phyloP scores from a whole-genome alignment of 805 yeast genomes.

The Candida fluviatilis region DNA sequence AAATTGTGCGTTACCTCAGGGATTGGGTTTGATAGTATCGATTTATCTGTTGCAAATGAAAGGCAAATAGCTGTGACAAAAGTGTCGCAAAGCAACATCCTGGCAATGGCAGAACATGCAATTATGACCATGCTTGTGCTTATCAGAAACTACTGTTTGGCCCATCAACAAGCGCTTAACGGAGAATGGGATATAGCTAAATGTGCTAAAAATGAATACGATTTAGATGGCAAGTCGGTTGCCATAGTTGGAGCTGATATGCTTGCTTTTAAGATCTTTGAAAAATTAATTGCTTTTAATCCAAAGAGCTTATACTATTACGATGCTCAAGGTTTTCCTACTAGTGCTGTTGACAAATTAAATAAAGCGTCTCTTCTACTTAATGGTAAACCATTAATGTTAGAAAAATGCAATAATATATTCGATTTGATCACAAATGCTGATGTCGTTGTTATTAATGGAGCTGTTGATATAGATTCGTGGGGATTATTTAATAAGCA shows the following conservation, averaged over 20 bases:
- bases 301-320: slow-evolving; percentile 69
- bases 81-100: slow-evolving; percentile 80
- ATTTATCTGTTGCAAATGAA: slow-evolving; percentile 63
- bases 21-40: slow-evolving; percentile 80
- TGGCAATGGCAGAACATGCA: slow-evolving; percentile 78
- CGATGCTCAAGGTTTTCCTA: slow-evolving; percentile 68
- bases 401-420: slow-evolving; percentile 53
- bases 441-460: slow-evolving; percentile 72
- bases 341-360: slow-evolving; percentile 40
- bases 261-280: slow-evolving; percentile 72
- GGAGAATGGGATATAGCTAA: slow-evolving; percentile 77
- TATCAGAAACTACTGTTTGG: slow-evolving; percentile 75
- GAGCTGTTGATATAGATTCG: slow-evolving; percentile 71
- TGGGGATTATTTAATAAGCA: slow-evolving; percentile 64
- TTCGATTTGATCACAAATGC: slow-evolving; percentile 64
- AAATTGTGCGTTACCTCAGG: slow-evolving; percentile 75
- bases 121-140: slow-evolving; percentile 67
- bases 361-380: slow-evolving; percentile 32
- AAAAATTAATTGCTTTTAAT: slow-evolving; percentile 67
- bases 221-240: slow-evolving; percentile 68
- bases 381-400: slow-evolving; percentile 51
- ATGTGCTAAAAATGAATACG: slow-evolving; percentile 68
- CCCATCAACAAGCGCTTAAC: slow-evolving; percentile 60
- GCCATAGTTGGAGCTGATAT: slow-evolving; percentile 84
- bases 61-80: slow-evolving; percentile 64